Base-by-base conservation (phyloP, 768 basidiomycete genomes). In the Dioszegia crocea region DNA sequence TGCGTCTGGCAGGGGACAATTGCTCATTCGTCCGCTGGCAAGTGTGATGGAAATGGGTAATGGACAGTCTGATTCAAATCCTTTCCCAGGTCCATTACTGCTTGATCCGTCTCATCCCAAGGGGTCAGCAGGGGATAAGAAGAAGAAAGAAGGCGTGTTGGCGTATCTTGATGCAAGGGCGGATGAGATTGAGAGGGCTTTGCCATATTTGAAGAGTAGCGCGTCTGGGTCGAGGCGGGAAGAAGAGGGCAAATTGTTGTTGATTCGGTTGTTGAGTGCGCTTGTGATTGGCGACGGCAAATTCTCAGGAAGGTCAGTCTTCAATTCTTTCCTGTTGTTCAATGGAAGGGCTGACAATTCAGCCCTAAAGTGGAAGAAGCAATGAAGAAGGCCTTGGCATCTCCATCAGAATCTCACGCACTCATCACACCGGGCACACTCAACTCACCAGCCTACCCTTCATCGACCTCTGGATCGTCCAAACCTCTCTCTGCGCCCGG, bases 221-320 rank as follows among this genome's bases (percentile, higher is more conserved):
- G 64, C 75, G 1, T 70, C 56, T 59, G 45, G 31, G 49, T 59
- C 48, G 83, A 86, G 81, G 62, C 79, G 82, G 54, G 82, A 81
- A 50, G 82, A 85, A 24, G 90, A 96, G 68, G 88, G 87, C 23
- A 90, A 87, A 76, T 78, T 89, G 27, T 79, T 85, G 1, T 78
- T 98, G 19, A 80, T 91, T 27, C 85, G 82, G 61, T 72, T 97
- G 38, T 76, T 98, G 44, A 86, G 82, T 70, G 79, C 88, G 8
- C 83, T 98, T 83, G 82, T 97, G 0, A 88, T 93, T 64, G 85
- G 93, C 63, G 92, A 98, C 63, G 94, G 96, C 0, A 84, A 84
- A 53, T 77, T 96, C 19, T 84, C 85, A 30, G 91, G 91, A 79
- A 88, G 85, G 93, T 97, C 76, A 71, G 87, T 80, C 24, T 9